Evolutionary conservation across 148 eudicot genomes (phyloP), one percentile per base, ranked within the genome.

Genomic region (Pouteria glomerata): DNA sequence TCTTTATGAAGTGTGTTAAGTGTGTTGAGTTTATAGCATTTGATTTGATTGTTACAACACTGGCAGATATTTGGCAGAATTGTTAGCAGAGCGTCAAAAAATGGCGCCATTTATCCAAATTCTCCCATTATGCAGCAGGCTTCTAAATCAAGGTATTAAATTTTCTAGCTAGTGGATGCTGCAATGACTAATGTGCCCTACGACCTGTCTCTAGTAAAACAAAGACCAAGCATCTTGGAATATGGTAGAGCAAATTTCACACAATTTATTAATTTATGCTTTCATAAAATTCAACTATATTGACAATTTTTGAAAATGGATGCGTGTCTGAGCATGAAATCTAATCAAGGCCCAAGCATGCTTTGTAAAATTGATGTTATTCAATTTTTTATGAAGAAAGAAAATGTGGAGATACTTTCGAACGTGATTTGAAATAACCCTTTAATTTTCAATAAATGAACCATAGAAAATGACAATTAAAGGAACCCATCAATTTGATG

Each of bases 71-170:
- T 75, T 81, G 77, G 76, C 80, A 15, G 87, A 84, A 59, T 56
- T 84, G 63, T 53, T 81, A 65, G 82, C 74, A 12, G 87, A 84
- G 64, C 81, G 82, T 60, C 80, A 78, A 73, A 84, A 81, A 66
- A 62, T 84, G 75, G 84, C 63, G 42, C 84, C 87, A 51, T 81
- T 84, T 72, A 63, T 84, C 69, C 87, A 76, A 50, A 71, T 81
- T 63, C 72, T 81, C 61, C 87, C 87, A 14, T 66, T 71, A 14
- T 84, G 84, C 76, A 78, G 75, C 63, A 78, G 82, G 73, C 84
- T 84, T 69, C 72, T 84, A 47, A 81, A 71, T 71, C 84, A 79
- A 79, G 87, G 87, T 84, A 23, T 47, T 31, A 35, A 42, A 66
- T 24, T 27, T 34, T 14, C 7, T 27, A 0, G 47, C 12, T 16